These are phyloP conservation scores for Botryotinia globosa DNA, from an alignment of 2,329 filamentous ascomycete genomes.

Conservation along the genomic window DNA sequence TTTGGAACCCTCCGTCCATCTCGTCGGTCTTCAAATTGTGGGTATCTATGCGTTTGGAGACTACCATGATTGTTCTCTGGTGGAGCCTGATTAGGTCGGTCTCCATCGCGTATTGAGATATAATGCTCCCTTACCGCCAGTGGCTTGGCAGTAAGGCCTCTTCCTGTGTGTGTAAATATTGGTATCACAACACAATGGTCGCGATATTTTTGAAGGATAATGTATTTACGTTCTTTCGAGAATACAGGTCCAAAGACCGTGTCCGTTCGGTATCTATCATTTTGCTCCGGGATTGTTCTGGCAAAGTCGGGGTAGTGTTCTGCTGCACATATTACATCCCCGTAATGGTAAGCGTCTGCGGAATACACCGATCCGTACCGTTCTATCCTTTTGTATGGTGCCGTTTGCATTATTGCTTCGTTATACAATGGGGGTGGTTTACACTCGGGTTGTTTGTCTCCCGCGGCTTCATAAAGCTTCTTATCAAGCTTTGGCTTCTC, in stretches of 20 bases:
- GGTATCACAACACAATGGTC: background rate
- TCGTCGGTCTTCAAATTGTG: background rate
- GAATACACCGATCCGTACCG: background rate
- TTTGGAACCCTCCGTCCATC: background rate
- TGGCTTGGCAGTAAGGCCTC: background rate
- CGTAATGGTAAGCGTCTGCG: background rate
- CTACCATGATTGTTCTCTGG: background rate
- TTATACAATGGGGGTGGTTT: background rate
- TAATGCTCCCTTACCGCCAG: background rate
- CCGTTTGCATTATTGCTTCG: background rate
- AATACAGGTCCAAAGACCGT: background rate
- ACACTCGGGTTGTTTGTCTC: background rate
- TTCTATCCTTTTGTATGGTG: background rate
- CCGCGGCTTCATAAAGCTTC: background rate
- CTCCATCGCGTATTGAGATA: background rate
- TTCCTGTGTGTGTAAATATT: conserved; percentile 1
- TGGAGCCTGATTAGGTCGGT: background rate
- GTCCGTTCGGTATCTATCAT: background rate
- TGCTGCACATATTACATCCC: background rate
- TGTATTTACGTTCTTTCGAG: background rate
- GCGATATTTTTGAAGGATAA: background rate
- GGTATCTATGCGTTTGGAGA: background rate
- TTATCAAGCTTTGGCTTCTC: background rate
- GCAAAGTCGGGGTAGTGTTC: background rate
- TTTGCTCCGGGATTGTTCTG: background rate